Percentiles rank a stretch among this genome's conserved stretches.
These are phyloP conservation scores for Phragmites australis DNA, from an alignment of 176 grass and related monocot genomes.

Conservation along the genomic window DNA sequence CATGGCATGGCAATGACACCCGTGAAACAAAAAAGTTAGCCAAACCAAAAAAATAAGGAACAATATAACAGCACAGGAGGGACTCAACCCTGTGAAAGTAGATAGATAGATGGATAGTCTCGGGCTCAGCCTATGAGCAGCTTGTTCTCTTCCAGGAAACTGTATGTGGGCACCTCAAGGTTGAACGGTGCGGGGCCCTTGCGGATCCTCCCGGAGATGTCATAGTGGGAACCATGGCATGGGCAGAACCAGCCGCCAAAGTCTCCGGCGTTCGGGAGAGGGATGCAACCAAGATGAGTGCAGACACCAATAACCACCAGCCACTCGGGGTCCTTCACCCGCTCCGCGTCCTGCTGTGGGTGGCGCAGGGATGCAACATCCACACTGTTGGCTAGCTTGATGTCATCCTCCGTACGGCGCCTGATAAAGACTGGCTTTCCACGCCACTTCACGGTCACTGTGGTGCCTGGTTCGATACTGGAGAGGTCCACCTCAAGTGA, in stretches of 20 bases:
- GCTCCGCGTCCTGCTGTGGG: conserved; percentile 64
- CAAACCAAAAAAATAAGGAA: conserved; percentile 22
- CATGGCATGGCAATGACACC: conserved; percentile 9
- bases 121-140: conserved; percentile 64
- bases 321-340: conserved; percentile 87
- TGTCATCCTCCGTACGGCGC: conserved; percentile 74
- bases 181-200: conserved; percentile 87
- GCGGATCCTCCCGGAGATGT: conserved; percentile 82
- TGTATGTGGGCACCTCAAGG: conserved; percentile 84
- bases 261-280: conserved; percentile 81
- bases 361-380: conserved; percentile 68
- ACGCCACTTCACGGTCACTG: conserved; percentile 94
- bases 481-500: conserved; percentile 82
- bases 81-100: conserved; percentile 26
- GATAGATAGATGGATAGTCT: conserved; percentile 8
- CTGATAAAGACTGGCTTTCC: conserved; percentile 90
- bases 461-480: conserved; percentile 74
- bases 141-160: conserved; percentile 86
- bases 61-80: conserved; percentile 42
- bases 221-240: conserved; percentile 89
- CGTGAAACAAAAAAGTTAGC: conserved; percentile 42
- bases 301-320: conserved; percentile 84
- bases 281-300: conserved; percentile 90
- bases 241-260: conserved; percentile 93
- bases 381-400: conserved; percentile 83